phyloP scores from a whole-genome alignment of 768 basidiomycete species.

The Tylopilus sp. region DNA sequence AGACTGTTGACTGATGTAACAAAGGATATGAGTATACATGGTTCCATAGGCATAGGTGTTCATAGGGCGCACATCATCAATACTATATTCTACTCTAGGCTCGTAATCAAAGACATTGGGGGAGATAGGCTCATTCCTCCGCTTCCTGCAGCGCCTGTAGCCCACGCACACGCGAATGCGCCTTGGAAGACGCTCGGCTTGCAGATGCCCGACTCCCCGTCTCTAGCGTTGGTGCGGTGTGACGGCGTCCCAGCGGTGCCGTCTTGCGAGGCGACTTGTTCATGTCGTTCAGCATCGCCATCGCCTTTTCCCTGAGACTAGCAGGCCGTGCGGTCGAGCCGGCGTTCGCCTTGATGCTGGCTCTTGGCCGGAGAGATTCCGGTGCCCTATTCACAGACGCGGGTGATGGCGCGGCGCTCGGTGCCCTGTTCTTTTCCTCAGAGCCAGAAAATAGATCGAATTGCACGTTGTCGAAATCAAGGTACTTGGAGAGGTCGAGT shows the following conservation, averaged over 20 bases:
- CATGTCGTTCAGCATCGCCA: slow-evolving; percentile 3
- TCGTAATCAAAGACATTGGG: neutral
- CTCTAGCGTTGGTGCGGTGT: slow-evolving; percentile 18
- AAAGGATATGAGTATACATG: no score
- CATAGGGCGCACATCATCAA: no score
- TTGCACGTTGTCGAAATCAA: neutral
- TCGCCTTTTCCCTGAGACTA: slow-evolving; percentile 1
- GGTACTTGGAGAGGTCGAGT: slow-evolving; percentile 5
- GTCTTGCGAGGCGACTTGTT: neutral
- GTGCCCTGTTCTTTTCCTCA: neutral
- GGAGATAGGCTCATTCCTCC: slow-evolving; percentile 2
- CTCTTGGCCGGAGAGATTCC: neutral
- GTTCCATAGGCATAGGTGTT: no score
- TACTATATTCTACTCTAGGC: no score
- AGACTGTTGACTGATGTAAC: no score
- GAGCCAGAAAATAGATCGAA: neutral
- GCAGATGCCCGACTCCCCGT: neutral
- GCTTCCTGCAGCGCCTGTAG: slow-evolving; percentile 6
- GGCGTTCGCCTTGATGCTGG: neutral
- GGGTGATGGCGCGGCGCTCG: neutral
- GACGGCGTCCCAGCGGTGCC: slow-evolving; percentile 9
- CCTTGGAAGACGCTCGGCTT: neutral
- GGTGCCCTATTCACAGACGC: neutral
- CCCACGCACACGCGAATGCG: neutral
- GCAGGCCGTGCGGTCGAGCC: neutral